These are phyloP conservation scores for Exophiala mesophila DNA, from an alignment of 2,329 filamentous ascomycete genomes.

Conservation along the genomic window DNA sequence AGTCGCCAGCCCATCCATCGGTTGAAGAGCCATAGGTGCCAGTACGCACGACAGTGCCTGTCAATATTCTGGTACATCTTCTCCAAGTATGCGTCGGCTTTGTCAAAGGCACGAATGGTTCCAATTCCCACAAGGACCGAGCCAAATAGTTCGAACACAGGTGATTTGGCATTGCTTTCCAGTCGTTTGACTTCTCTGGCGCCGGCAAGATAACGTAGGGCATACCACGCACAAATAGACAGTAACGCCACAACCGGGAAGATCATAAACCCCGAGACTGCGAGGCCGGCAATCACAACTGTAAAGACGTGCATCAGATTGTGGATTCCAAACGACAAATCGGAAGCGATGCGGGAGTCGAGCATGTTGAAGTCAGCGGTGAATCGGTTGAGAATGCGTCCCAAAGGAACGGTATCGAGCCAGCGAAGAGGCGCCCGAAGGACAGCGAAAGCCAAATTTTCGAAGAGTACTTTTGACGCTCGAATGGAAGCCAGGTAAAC, in stretches of 20 bases:
- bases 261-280: conserved; percentile 65
- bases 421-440: conserved; percentile 70
- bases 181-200: conserved; percentile 72
- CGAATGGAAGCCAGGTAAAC: conserved; percentile 61
- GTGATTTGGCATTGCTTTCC: conserved; percentile 71
- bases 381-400: conserved; percentile 72
- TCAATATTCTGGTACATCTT: conserved; percentile 68
- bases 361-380: conserved; percentile 71
- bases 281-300: conserved; percentile 60
- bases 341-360: conserved; percentile 61
- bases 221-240: conserved; percentile 53
- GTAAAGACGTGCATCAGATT: conserved; percentile 60
- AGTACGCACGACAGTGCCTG: conserved; percentile 60
- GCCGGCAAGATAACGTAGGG: conserved; percentile 60
- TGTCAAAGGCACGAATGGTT: conserved; percentile 72
- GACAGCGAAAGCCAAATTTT: conserved; percentile 60
- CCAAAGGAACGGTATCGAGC: conserved; percentile 74
- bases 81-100: conserved; percentile 60
- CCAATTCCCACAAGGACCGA: conserved; percentile 66
- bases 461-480: conserved; percentile 65
- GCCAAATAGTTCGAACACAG: conserved; percentile 75
- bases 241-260: conserved; percentile 57
- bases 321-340: conserved; percentile 57
- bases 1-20: conserved; percentile 74
- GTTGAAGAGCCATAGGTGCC: conserved; percentile 67